Evolutionary conservation across 441 rosid species (phyloP).

Genomic region (Viola pubescens): DNA sequence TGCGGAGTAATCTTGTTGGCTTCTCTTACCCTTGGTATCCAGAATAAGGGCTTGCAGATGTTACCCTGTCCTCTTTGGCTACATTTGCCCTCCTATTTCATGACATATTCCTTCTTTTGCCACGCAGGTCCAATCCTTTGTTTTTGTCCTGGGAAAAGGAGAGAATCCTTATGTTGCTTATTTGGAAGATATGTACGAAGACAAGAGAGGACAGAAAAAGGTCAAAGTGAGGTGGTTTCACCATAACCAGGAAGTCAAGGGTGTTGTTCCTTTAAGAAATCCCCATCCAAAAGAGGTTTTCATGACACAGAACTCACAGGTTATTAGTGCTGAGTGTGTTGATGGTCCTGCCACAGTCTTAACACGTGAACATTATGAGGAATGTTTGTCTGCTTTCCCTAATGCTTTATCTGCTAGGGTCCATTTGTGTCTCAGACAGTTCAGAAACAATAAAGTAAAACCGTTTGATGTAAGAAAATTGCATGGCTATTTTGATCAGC

Average conservation of each 20-base stretch:
- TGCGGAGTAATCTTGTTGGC: not conserved
- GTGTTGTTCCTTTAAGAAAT: slow-evolving; percentile 55
- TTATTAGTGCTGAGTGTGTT: slow-evolving; percentile 92
- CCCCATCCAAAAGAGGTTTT: slow-evolving; percentile 90
- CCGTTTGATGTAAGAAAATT: slow-evolving; percentile 77
- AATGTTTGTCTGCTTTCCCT: slow-evolving; percentile 59
- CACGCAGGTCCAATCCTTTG: slow-evolving; percentile 80
- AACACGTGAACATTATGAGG: slow-evolving; percentile 68
- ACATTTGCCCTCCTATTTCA: not conserved
- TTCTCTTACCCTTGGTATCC: not conserved
- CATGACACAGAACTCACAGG: slow-evolving; percentile 83
- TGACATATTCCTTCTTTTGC: slow-evolving; percentile 17
- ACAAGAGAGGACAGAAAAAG: slow-evolving; percentile 85
- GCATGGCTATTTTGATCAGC: slow-evolving; percentile 80
- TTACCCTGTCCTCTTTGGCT: not conserved
- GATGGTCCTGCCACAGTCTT: slow-evolving; percentile 85
- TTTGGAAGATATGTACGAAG: slow-evolving; percentile 97
- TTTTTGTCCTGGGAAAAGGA: slow-evolving; percentile 87
- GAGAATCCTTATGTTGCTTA: slow-evolving; percentile 76
- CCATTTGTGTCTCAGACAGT: slow-evolving; percentile 78
- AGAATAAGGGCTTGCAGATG: not conserved
- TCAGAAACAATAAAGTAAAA: slow-evolving; percentile 68
- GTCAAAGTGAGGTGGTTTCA: slow-evolving; percentile 99
- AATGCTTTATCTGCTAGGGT: slow-evolving; percentile 48
- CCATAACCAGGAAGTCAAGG: slow-evolving; percentile 80